Conservation (phyloP, 2,329 filamentous ascomycete species). For the Cladosporium velox region DNA sequence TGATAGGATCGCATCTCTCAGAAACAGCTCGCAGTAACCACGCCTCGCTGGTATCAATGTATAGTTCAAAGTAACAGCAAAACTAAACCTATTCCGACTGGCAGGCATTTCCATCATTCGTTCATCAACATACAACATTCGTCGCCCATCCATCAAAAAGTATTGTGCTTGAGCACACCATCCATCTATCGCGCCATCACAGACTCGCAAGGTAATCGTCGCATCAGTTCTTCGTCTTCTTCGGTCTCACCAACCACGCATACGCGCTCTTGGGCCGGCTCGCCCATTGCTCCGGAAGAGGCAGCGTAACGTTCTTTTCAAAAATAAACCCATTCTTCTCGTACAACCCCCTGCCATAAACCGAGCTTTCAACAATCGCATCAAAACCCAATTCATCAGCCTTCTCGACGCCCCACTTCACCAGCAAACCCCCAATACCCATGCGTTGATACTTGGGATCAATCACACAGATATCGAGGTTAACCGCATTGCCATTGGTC, state of each 20-base stretch:
- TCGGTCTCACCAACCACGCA: conserved; percentile 35
- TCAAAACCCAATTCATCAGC: conserved; percentile 34
- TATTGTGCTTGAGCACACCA: conserved; percentile 7
- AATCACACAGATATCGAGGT: conserved; percentile 34
- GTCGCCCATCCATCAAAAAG: background rate
- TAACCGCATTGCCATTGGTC: conserved; percentile 32
- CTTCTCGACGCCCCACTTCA: conserved; percentile 34
- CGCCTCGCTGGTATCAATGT: background rate
- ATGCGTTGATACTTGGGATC: conserved; percentile 35
- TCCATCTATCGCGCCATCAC: background rate
- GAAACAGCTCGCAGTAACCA: background rate
- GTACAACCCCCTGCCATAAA: conserved; percentile 34
- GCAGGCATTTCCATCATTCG: background rate
- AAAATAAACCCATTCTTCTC: conserved; percentile 37
- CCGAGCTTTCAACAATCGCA: conserved; percentile 36
- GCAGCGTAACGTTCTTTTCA: conserved; percentile 29
- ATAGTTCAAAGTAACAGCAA: background rate
- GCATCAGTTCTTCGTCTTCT: conserved; percentile 21
- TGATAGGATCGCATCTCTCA: too few relatives aligned
- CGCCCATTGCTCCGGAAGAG: conserved; percentile 25
- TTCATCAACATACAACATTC: too few relatives aligned
- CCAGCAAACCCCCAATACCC: conserved; percentile 32
- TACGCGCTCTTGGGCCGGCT: conserved; percentile 25
- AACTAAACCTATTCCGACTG: background rate
- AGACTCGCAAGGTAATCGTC: background rate